Percentiles rank a stretch among this genome's conserved stretches.
Conservation (phyloP, 371 early-diverging fungal species). For the Mortierella sp. region DNA sequence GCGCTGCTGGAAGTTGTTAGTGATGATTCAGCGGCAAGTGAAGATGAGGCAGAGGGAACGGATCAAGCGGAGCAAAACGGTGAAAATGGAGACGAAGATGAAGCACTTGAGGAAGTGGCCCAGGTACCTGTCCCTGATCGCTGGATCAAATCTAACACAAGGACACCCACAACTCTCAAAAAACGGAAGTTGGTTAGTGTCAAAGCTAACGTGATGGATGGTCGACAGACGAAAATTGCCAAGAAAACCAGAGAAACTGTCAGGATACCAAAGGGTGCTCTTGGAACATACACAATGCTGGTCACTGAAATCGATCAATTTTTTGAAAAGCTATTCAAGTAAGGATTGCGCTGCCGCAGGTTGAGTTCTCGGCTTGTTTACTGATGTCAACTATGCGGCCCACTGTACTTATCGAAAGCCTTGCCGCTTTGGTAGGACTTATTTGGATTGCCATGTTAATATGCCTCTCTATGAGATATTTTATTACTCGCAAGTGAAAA, state of each 20-base stretch:
- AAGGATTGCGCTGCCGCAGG: slow-evolving; percentile 13
- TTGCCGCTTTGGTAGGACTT: slow-evolving; percentile 47
- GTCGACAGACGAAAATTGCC: slow-evolving; percentile 65
- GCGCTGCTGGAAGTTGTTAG: slow-evolving; percentile 46
- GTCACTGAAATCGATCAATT: slow-evolving; percentile 66
- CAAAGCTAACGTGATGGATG: slow-evolving; percentile 46
- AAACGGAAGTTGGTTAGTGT: slow-evolving; percentile 56
- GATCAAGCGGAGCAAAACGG: slow-evolving; percentile 9
- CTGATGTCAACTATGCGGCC: too few relatives aligned
- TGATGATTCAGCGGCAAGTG: slow-evolving; percentile 47
- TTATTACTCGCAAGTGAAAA: slow-evolving; percentile 75
- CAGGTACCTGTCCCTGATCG: slow-evolving; percentile 17
- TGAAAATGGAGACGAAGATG: slow-evolving; percentile 29
- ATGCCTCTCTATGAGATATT: slow-evolving; percentile 79
- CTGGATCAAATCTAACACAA: background rate
- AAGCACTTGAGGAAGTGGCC: background rate
- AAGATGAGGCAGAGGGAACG: slow-evolving; percentile 33
- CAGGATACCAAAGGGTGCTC: slow-evolving; percentile 40
- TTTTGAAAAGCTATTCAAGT: slow-evolving; percentile 58
- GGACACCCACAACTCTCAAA: slow-evolving; percentile 20
- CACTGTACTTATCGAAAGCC: too few relatives aligned
- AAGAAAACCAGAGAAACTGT: slow-evolving; percentile 57
- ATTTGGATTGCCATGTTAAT: slow-evolving; percentile 65
- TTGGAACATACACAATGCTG: slow-evolving; percentile 51
- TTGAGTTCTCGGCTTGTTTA: background rate